Evolutionary conservation across 306 rosid genomes (phyloP).

Genomic region (Arachis stenosperma): DNA sequence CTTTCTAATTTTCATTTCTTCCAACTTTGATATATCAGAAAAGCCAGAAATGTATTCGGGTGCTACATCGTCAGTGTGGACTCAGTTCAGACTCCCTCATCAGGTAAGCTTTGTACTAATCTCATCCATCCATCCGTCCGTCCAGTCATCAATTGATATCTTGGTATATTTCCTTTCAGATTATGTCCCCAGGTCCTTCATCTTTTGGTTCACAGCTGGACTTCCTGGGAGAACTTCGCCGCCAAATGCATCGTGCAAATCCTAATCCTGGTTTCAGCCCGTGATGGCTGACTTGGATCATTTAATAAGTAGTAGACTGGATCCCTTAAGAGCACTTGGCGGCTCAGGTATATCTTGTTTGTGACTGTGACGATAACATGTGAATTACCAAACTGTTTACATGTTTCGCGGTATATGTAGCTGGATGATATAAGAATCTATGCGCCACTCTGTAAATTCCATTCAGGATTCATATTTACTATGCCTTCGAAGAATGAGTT

Average conservation of each 20-base stretch:
- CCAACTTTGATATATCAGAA: constrained; percentile 52
- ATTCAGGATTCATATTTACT: constrained; percentile 28
- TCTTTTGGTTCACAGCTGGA: constrained; percentile 54
- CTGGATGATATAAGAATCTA: constrained; percentile 19
- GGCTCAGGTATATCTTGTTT: constrained; percentile 37
- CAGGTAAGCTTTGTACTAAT: constrained; percentile 49
- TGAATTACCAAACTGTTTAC: constrained; percentile 29
- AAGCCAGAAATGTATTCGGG: constrained; percentile 68
- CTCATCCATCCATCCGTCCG: background rate
- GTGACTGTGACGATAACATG: constrained; percentile 36
- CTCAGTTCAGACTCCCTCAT: constrained; percentile 63
- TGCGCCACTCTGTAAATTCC: constrained; percentile 22
- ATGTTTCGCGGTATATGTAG: constrained; percentile 12
- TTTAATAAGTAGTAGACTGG: constrained; percentile 33
- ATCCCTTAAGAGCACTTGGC: constrained; percentile 24
- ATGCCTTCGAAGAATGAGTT: constrained; percentile 1
- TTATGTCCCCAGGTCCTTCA: constrained; percentile 48
- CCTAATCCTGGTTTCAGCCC: constrained; percentile 45
- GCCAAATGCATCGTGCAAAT: constrained; percentile 43
- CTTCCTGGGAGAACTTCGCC: constrained; percentile 71
- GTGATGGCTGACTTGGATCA: constrained; percentile 40
- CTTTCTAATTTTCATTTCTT: background rate
- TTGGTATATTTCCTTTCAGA: constrained; percentile 33
- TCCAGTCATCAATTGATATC: constrained; percentile 16
- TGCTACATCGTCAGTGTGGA: constrained; percentile 63